Base-by-base conservation (phyloP, 495 filamentous ascomycete species). In the Cudoniella acicularis region DNA sequence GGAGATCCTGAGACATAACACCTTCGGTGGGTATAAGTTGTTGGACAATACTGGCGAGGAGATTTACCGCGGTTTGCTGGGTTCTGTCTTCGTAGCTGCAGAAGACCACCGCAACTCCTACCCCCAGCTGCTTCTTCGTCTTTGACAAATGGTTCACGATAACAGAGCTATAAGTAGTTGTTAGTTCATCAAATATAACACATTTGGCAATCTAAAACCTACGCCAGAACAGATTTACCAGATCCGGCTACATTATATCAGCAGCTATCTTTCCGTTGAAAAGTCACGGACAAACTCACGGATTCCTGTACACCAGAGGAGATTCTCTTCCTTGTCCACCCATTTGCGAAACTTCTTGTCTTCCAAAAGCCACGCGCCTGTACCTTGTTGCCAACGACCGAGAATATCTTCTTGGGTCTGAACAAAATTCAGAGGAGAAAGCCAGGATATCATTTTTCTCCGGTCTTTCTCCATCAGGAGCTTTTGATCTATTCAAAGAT, bases 311-410 rank as follows among this genome's bases (percentile, higher is more conserved):
- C 30, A 36, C 30, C 65, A 65, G 70, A 73, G 56, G 72, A 70
- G 74, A 17, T 61, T 18, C 17, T 65, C 59, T 4, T 27, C n/a
- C 23, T 54, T 64, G 11, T 65, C 13, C 3, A 65, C 47, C 74
- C 73, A 78, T 6, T 56, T 55, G 21, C 69, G 54, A 50, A 71
- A 73, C 24, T 74, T 67, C 6, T 45, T 1, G 0, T 70, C 69
- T 17, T 72, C 57, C 9, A 77, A 46, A 26, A 78, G 71, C 74
- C 75, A 78, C 26, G 63, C 63, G 10, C 71, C 73, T 9, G 75
- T 76, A 11, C 66, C 74, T 30, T 65, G 54, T 27, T 73, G 71
- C 57, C 71, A 62, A 20, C 65, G 59, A 24, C 46, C 60, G 40
- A 76, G 64, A 49, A 69, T 59, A 59, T 73, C 72, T 22, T 58